A percentile compares a stretch with the other conserved stretches of the same genome.
phyloP scores from a whole-genome alignment of 495 filamentous ascomycete genomes.

The Aspergillus heteromorphus region DNA sequence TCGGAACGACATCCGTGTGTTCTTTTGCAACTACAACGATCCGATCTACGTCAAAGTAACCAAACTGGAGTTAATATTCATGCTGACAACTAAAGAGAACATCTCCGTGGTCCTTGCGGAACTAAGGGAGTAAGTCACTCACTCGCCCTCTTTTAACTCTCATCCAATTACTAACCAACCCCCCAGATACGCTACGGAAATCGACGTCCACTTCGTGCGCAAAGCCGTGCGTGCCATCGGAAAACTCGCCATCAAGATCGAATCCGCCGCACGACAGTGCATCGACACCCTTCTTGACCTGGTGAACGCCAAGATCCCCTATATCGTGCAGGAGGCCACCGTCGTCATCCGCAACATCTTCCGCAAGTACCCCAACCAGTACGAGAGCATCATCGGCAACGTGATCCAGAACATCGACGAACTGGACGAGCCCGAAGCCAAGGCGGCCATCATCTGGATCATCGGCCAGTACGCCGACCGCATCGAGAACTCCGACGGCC shows the following conservation, averaged over 20 bases:
- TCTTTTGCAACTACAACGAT: constrained; percentile 99
- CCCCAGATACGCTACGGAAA: constrained; percentile 83
- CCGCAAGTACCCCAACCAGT: constrained; percentile 97
- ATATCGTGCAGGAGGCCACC: constrained; percentile 99
- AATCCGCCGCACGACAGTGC: constrained; percentile 82
- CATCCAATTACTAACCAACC: constrained; percentile 5
- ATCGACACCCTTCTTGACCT: constrained; percentile 91
- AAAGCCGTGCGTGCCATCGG: constrained; percentile 97
- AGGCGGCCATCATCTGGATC: constrained; percentile 99
- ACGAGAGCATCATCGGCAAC: constrained; percentile 93
- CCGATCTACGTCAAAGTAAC: constrained; percentile 99
- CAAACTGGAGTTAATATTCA: constrained; percentile 97
- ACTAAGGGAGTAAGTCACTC: constrained; percentile 66
- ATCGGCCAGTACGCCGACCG: constrained; percentile 97
- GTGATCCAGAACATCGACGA: constrained; percentile 96
- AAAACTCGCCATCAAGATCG: constrained; percentile 98
- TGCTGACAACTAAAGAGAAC: constrained; percentile 94
- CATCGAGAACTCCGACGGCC: constrained; percentile 90
- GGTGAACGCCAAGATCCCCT: constrained; percentile 97
- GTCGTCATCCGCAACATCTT: constrained; percentile 99
- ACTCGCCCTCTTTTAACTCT: neutral
- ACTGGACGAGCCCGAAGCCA: constrained; percentile 97
- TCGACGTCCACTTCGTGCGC: constrained; percentile 97
- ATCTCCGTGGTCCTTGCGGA: constrained; percentile 94
- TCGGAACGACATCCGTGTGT: constrained; percentile 93